Conservation (phyloP, 2,329 filamentous ascomycete species). For the Aciculosporium take region DNA sequence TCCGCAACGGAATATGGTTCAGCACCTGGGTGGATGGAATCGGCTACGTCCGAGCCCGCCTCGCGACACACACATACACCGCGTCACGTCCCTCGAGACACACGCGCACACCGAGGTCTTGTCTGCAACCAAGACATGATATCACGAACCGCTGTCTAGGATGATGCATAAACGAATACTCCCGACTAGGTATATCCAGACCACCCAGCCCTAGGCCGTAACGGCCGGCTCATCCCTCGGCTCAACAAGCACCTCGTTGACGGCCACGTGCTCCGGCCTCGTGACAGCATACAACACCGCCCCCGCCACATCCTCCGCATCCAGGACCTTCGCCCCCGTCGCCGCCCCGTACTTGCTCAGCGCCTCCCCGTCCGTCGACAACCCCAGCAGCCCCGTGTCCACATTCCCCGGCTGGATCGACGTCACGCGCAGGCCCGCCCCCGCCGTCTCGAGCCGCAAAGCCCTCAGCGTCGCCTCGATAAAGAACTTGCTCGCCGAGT, state of each 20-base stretch:
- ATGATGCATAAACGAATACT: no score
- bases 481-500: conserved; percentile 75
- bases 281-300: conserved; percentile 61
- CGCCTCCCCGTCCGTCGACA: conserved; percentile 64
- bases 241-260: conserved; percentile 71
- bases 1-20: no score
- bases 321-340: conserved; percentile 59
- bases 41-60: no score
- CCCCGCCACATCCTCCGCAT: conserved; percentile 56
- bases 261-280: conserved; percentile 60
- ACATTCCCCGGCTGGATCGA: conserved; percentile 66
- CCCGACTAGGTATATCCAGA: no score
- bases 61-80: no score
- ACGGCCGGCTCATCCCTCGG: conserved; percentile 52
- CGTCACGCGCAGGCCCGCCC: conserved; percentile 58
- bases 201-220: background rate
- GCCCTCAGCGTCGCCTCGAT: conserved; percentile 69
- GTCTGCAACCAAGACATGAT: no score
- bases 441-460: conserved; percentile 61
- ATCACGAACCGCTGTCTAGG: no score
- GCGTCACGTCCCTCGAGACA: no score
- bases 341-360: conserved; percentile 68
- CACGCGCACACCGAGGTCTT: no score
- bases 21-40: no score
- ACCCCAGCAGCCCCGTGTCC: conserved; percentile 55